Percentiles rank a stretch among this genome's conserved stretches.
Conservation (phyloP, 2,329 filamentous ascomycete species). For the Aspergillus tanneri region DNA sequence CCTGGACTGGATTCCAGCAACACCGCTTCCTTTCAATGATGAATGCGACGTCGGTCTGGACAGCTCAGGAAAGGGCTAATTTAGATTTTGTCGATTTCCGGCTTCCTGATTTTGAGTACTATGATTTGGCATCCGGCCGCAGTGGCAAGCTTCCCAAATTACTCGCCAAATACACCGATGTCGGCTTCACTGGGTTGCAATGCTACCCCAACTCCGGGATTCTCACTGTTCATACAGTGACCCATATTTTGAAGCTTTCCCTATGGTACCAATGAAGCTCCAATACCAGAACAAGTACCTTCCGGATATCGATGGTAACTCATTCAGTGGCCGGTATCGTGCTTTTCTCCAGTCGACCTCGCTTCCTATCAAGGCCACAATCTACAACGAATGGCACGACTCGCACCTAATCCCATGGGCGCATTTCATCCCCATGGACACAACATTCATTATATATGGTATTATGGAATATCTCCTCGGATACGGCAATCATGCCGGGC, state of each 20-base stretch:
- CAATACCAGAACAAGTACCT: constrained; percentile 63
- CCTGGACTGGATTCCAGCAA: constrained; percentile 73
- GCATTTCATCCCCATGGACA: constrained; percentile 80
- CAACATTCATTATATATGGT: constrained; percentile 66
- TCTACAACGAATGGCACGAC: constrained; percentile 82
- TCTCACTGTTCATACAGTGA: constrained; percentile 50
- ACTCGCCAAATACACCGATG: constrained; percentile 41
- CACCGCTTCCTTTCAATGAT: constrained; percentile 74
- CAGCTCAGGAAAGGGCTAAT: constrained; percentile 45
- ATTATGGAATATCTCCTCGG: constrained; percentile 74
- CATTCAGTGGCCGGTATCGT: constrained; percentile 66
- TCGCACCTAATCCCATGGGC: constrained; percentile 71
- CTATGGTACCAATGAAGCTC: constrained; percentile 35
- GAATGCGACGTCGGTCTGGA: constrained; percentile 61
- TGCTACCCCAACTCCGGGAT: constrained; percentile 43
- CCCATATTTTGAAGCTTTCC: constrained; percentile 37
- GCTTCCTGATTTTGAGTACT: constrained; percentile 42
- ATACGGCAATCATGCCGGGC: constrained; percentile 42
- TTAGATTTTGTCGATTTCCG: constrained; percentile 29
- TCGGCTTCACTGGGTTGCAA: constrained; percentile 45
- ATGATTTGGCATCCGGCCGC: constrained; percentile 34
- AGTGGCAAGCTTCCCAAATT: constrained; percentile 40
- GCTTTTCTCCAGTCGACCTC: constrained; percentile 68
- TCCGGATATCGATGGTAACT: constrained; percentile 74
- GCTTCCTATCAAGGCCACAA: constrained; percentile 72